Conservation (phyloP, 441 rosid species). For the Gossypium aridum region DNA sequence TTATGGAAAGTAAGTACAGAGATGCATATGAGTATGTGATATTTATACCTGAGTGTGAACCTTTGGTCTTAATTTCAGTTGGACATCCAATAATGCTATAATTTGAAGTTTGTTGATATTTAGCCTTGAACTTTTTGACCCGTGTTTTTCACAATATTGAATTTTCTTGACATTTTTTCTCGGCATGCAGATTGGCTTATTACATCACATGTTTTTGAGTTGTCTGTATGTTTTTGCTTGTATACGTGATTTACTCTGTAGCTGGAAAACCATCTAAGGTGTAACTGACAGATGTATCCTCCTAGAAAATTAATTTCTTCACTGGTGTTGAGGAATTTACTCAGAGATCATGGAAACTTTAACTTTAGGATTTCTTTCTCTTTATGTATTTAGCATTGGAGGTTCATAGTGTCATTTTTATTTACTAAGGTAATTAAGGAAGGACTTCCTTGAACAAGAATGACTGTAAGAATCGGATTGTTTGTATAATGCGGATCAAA, state of each 20-base stretch:
- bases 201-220: background rate
- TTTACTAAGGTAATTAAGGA: background rate
- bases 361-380: background rate
- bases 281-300: background rate
- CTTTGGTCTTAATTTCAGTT: background rate
- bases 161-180: background rate
- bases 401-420: background rate
- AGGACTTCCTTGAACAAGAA: background rate
- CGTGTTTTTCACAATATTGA: background rate
- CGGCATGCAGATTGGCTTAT: background rate
- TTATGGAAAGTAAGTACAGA: background rate
- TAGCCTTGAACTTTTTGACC: background rate
- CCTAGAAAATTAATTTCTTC: background rate
- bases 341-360: background rate
- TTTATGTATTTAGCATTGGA: background rate
- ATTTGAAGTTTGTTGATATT: background rate
- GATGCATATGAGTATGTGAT: background rate
- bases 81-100: background rate
- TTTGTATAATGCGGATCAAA: background rate
- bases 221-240: background rate
- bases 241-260: background rate
- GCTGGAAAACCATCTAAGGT: background rate
- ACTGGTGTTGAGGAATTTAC: background rate
- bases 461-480: background rate
- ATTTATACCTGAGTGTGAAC: background rate